Conservation (phyloP, 495 filamentous ascomycete genomes). For the Neurospora discreta region DNA sequence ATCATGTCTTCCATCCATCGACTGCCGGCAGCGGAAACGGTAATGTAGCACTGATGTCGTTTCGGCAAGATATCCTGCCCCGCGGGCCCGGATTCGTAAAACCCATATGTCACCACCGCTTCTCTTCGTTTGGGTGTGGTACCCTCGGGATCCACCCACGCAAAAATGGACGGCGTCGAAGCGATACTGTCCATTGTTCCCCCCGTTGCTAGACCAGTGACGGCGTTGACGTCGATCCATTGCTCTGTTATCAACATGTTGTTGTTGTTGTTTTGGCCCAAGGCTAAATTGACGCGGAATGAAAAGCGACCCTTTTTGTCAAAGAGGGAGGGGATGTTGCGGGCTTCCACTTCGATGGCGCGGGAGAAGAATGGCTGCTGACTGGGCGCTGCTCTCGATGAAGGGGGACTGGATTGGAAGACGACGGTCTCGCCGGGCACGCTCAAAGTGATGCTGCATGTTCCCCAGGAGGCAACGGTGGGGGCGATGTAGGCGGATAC, state of each 20-base stretch:
- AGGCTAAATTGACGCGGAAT: constrained; percentile 29
- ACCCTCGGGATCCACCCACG: constrained; percentile 13
- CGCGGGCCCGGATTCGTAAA: constrained; percentile 37
- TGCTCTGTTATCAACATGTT: constrained; percentile 13
- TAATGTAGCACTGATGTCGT: constrained; percentile 41
- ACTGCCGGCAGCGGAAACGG: constrained; percentile 32
- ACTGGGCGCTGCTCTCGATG: background rate
- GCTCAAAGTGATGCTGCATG: background rate
- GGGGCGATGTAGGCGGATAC: background rate
- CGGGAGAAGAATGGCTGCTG: background rate
- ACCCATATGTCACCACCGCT: constrained; percentile 36
- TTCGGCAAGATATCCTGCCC: constrained; percentile 34
- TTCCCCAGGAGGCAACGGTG: background rate
- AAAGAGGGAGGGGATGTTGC: constrained; percentile 31
- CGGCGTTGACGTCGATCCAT: constrained; percentile 35
- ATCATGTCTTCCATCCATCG: constrained; percentile 37
- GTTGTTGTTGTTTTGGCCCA: background rate
- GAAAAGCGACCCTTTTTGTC: constrained; percentile 36
- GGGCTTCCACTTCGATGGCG: constrained; percentile 36
- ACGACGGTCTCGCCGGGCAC: background rate
- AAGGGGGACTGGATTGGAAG: background rate
- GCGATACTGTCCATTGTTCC: constrained; percentile 39
- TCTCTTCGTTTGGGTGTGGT: background rate
- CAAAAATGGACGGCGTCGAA: constrained; percentile 29
- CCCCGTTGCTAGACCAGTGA: constrained; percentile 35